Evolutionary conservation across 257 asterid genomes (phyloP), one percentile per base, ranked within the genome.

Genomic region (Nicotiana attenuata): DNA sequence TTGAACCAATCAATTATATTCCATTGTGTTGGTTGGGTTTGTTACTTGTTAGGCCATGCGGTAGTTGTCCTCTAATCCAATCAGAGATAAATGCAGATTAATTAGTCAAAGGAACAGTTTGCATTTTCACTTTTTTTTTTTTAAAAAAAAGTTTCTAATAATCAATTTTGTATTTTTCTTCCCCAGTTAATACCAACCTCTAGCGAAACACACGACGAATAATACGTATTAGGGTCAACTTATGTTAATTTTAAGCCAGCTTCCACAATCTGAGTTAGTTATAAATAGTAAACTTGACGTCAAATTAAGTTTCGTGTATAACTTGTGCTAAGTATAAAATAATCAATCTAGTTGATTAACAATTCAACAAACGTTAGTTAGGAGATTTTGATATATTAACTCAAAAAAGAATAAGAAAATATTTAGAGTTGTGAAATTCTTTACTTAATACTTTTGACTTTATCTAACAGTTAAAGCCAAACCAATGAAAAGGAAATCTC

Each of bases 11-110:
- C 20, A 56, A 16, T 29, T 76, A 19, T 15, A 76, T 76, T 28
- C 20, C 35, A 31, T 28, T 67, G 24, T 67, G 19, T 76, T 76
- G 65, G 50, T 76, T 26, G 80, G 80, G 80, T 76, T 76, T 35
- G 76, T 67, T 67, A 67, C 53, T 67, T 67, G 76, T 67, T 35
- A 35, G 76, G 76, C 55, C 76, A 35, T 67, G 76, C 76, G 38
- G 33, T 67, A 67, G 76, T 67, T 67, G 55, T 67, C 55, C 55
- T 35, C 76, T 67, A 19, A 67, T 67, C 76, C 55, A 67, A 67
- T 67, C 76, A 67, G 4, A 67, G 17, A n/a, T 67, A 19, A 33
- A 4, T 19, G 17, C 29, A 19, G 76, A 19, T 67, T 35, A 67
- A 35, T 67, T 67, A 35, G 76, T 4, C 55, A 67, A 35, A 67